A percentile compares a stretch with the other conserved stretches of the same genome.
Conservation (phyloP, 2,329 filamentous ascomycete genomes). For the Epichloe uncinata region DNA sequence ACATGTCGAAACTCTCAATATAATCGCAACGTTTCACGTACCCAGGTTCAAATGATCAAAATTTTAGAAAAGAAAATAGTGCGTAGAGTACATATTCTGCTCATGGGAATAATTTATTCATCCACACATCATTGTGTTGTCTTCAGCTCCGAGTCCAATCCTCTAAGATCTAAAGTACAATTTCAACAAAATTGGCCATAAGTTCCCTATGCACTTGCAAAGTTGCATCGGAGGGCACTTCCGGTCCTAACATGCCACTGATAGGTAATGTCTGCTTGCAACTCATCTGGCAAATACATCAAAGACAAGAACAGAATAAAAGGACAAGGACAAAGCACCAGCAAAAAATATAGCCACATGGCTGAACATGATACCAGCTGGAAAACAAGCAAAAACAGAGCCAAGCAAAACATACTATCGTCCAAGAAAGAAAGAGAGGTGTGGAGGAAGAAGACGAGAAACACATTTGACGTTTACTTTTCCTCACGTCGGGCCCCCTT, state of each 20-base stretch:
- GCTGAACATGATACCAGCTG: slow-evolving; percentile 7
- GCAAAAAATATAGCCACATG: slow-evolving; percentile 7
- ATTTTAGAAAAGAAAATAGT: not conserved
- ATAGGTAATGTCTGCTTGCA: slow-evolving; percentile 15
- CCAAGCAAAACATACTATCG: slow-evolving; percentile 7
- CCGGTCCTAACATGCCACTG: slow-evolving; percentile 23
- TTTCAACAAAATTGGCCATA: slow-evolving; percentile 18
- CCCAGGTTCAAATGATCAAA: slow-evolving; percentile 3
- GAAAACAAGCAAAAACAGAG: slow-evolving; percentile 5
- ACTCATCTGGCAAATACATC: slow-evolving; percentile 6
- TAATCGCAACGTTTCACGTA: slow-evolving; percentile 12
- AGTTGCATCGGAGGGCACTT: slow-evolving; percentile 4
- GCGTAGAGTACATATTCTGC: not conserved
- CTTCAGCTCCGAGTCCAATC: slow-evolving; percentile 1
- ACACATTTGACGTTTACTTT: slow-evolving; percentile 8
- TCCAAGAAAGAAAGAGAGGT: slow-evolving; percentile 2
- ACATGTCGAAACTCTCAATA: slow-evolving; percentile 17
- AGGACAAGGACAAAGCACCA: slow-evolving; percentile 4
- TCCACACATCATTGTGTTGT: slow-evolving; percentile 5
- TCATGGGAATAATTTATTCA: slow-evolving; percentile 10
- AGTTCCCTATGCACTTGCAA: slow-evolving; percentile 7
- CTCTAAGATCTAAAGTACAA: slow-evolving; percentile 27
- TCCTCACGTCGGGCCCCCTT: slow-evolving; percentile 28
- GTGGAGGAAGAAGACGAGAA: not conserved
- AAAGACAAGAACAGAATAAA: slow-evolving; percentile 7